Conservation (phyloP, 2,329 filamentous ascomycete genomes). For the Leptographium flavum region DNA sequence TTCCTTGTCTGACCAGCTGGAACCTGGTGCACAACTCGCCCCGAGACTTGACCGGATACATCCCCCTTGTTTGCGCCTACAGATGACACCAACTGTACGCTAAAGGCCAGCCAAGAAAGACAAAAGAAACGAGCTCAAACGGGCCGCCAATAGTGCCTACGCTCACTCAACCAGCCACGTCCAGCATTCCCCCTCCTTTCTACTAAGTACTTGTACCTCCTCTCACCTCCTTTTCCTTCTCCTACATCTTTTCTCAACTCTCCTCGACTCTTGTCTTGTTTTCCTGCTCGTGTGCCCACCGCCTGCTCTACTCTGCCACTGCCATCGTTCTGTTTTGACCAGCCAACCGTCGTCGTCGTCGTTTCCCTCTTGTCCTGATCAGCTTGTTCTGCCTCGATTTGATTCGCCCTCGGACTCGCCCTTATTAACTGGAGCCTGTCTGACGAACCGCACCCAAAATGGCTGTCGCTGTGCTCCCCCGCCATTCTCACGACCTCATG, state of each 20-base stretch:
- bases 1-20: neutral
- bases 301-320: neutral
- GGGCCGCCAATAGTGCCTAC: neutral
- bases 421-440: neutral
- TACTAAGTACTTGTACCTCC: too few species aligned
- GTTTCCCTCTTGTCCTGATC: neutral
- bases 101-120: neutral
- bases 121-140: neutral
- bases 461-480: slow-evolving; percentile 3
- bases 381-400: neutral
- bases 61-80: neutral
- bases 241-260: neutral
- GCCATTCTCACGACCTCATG: slow-evolving; percentile 7
- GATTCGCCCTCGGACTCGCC: neutral
- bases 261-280: neutral
- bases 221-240: neutral
- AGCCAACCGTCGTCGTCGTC: neutral
- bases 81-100: neutral
- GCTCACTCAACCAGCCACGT: neutral
- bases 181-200: neutral
- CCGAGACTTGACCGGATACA: neutral
- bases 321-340: too few species aligned
- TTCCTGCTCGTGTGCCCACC: neutral
- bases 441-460: neutral
- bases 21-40: neutral